These are phyloP conservation scores for Vigna radiata DNA, from an alignment of 306 rosid genomes.

Conservation along the genomic window DNA sequence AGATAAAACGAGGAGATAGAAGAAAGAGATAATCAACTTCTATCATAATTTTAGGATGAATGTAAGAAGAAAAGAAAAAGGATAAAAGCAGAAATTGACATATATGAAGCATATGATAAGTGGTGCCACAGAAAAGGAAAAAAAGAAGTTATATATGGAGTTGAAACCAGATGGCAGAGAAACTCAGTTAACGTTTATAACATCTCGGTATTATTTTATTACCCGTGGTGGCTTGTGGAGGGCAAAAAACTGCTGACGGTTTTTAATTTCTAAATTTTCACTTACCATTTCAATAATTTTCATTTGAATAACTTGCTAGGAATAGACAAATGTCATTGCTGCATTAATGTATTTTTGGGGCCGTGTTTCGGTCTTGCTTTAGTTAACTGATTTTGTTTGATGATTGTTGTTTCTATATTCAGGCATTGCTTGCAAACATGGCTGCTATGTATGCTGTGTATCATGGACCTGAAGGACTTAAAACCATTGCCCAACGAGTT, in stretches of 20 bases:
- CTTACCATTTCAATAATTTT: neutral
- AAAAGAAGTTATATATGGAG: neutral
- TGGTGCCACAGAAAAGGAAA: neutral
- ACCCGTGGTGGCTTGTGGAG: neutral
- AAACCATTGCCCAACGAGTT: slow-evolving; percentile 75
- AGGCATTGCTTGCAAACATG: slow-evolving; percentile 99
- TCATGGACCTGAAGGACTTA: slow-evolving; percentile 98
- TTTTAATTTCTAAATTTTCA: slow-evolving; percentile 2
- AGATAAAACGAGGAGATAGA: neutral
- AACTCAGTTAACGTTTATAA: neutral
- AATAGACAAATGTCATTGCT: neutral
- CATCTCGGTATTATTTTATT: neutral
- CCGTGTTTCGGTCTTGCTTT: slow-evolving; percentile 7
- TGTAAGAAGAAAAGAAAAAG: neutral
- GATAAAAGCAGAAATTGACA: neutral
- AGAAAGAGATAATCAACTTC: neutral
- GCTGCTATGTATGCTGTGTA: slow-evolving; percentile 99
- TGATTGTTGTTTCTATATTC: slow-evolving; percentile 39
- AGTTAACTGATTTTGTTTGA: slow-evolving; percentile 42
- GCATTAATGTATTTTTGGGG: neutral
- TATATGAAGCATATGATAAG: neutral
- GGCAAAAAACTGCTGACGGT: neutral
- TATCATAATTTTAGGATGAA: neutral
- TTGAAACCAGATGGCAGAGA: neutral
- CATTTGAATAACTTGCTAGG: neutral